Evolutionary conservation across 345 rosid species (phyloP).

Genomic region (Pistacia integerrima): DNA sequence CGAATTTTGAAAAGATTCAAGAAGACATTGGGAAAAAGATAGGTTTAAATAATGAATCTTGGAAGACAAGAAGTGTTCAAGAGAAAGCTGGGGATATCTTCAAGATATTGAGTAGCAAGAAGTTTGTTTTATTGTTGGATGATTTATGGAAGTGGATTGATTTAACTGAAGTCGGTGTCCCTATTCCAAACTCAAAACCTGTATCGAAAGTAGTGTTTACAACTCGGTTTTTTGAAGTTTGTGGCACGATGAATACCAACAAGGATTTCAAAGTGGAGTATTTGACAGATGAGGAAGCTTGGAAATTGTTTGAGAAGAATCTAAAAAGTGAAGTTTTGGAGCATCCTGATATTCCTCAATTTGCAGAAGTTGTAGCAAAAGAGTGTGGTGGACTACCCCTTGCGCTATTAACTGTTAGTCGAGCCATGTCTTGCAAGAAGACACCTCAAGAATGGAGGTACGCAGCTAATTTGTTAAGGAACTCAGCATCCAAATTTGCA

Average conservation of each 20-base stretch:
- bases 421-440: too few species aligned
- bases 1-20: background rate
- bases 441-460: too few species aligned
- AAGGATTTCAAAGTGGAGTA: background rate
- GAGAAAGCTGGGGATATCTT: background rate
- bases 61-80: background rate
- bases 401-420: too few species aligned
- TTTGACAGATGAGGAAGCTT: background rate
- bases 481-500: constrained; percentile 11
- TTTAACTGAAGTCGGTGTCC: background rate
- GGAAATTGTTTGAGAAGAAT: background rate
- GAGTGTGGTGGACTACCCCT: too few species aligned
- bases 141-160: background rate
- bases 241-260: background rate
- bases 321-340: too few species aligned
- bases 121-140: background rate
- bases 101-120: background rate
- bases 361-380: too few species aligned
- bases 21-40: background rate
- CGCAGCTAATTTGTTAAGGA: background rate
- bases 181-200: background rate
- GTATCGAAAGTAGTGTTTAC: background rate
- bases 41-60: background rate
- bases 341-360: too few species aligned
- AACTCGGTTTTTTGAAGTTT: background rate